Percentiles rank a stretch among this genome's conserved stretches.
Evolutionary conservation across 306 rosid genomes (phyloP).

Genomic region (Rosa chinensis): DNA sequence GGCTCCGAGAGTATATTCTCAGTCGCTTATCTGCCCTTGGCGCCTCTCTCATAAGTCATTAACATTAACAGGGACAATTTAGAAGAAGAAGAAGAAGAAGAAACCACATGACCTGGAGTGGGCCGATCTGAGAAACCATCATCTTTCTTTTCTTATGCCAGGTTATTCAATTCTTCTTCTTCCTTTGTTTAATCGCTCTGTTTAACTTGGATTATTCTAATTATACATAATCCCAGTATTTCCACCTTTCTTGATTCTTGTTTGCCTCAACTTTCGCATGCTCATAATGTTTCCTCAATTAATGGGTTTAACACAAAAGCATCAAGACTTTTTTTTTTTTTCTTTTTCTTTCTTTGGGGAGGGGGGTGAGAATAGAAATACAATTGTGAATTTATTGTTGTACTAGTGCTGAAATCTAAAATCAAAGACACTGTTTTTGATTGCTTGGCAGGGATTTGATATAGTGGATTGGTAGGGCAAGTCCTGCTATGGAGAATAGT

Average conservation of each 20-base stretch:
- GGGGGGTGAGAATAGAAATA: neutral
- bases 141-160: neutral
- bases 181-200: neutral
- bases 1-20: neutral
- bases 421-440: neutral
- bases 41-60: neutral
- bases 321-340: neutral
- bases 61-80: neutral
- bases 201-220: neutral
- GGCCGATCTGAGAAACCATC: neutral
- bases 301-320: neutral
- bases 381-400: neutral
- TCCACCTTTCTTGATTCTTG: neutral
- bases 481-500: slow-evolving; percentile 22
- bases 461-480: neutral
- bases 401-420: neutral
- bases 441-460: neutral
- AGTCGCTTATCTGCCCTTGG: slow-evolving; percentile 7
- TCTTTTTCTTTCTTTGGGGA: too few species aligned
- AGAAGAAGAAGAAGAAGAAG: neutral
- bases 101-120: neutral
- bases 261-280: neutral
- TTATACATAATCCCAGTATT: neutral
- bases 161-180: neutral
- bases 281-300: neutral